Evolutionary conservation across 1,139 yeast genomes (phyloP).

Genomic region (Geotrichum candidum): DNA sequence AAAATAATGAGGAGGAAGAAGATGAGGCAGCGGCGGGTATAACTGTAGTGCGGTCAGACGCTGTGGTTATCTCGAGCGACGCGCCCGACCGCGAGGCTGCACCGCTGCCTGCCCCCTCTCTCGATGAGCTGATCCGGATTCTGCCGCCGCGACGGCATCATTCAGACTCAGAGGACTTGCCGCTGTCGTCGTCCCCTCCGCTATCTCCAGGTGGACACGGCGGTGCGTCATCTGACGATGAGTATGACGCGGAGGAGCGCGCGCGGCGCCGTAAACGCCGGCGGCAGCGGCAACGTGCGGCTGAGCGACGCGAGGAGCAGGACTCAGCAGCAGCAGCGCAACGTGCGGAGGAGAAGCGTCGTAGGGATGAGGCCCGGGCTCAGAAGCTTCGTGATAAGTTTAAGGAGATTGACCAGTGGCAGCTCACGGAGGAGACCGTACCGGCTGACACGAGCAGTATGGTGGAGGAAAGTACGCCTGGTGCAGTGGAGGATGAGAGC

Average conservation of each 20-base stretch:
- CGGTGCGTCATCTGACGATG: not conserved
- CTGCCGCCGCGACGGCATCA: not conserved
- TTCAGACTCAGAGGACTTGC: not conserved
- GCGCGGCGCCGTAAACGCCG: not conserved
- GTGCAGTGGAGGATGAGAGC: not conserved
- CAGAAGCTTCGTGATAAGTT: slow-evolving; percentile 13
- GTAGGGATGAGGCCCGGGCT: slow-evolving; percentile 2
- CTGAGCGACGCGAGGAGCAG: not conserved
- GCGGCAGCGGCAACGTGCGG: not conserved
- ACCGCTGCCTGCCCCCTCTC: not conserved
- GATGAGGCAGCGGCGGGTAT: not conserved
- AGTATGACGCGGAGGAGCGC: not conserved
- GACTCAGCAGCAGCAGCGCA: not conserved
- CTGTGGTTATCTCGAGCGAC: not conserved
- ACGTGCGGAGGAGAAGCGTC: not conserved
- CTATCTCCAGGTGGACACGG: not conserved
- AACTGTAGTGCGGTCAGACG: not conserved
- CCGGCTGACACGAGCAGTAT: slow-evolving; percentile 11
- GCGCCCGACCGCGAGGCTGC: not conserved
- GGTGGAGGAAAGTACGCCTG: slow-evolving; percentile 12
- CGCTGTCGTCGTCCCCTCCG: not conserved
- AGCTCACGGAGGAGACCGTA: slow-evolving; percentile 14
- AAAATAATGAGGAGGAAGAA: not conserved
- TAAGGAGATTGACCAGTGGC: slow-evolving; percentile 17
- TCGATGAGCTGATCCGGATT: not conserved